Base-by-base conservation (phyloP, 2,329 filamentous ascomycete species). In the Xylariaceae sp. region DNA sequence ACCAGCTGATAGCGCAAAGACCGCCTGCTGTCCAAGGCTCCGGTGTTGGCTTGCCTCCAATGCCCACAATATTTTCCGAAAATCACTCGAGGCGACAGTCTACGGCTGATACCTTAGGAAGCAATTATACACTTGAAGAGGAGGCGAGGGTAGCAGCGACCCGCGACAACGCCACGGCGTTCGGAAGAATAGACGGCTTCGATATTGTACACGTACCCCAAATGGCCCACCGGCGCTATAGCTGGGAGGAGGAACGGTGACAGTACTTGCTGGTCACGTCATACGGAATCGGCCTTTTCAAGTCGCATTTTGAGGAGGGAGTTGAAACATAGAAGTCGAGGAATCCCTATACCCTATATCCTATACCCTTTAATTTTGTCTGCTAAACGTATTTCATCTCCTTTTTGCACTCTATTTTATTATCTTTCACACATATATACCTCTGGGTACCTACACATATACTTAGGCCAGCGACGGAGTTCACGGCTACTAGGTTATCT, bases 111-210 rank as follows among this genome's bases (percentile, higher is more conserved):
- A 85, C 81, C 2, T 67, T 85, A 6, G 82, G 82, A 17, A 85
- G 83, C 67, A 83, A 85, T 55, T 86, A 78, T 62, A 86, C 83
- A 0, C 77, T 82, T 8, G 79, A 85, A 21, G 80, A 86, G 59
- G 79, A 81, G 57, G 66, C 69, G n/a, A 68, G 63, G 17, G 67
- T 62, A 16, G 62, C 45, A 17, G 60, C 37, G 9, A 51, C 37
- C 4, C 60, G 54, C 0, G 56, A 59, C 2, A 37, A 54, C 12
- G n/a, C 29, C 12, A 16, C 51, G 19, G 58, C 56, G 11, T 50
- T 63, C n/a, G 63, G 63, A 17, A 69, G 71, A 21, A 65, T 73
- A 49, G 65, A 71, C 37, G 69, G 69, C 9, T 56, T 55, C 41
- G 70, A 73, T 12, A 61, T 72, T 14, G 64, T 72, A 5, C 71